Conservation (phyloP, 805 yeast genomes). For the Nakazawaea pomicola region DNA sequence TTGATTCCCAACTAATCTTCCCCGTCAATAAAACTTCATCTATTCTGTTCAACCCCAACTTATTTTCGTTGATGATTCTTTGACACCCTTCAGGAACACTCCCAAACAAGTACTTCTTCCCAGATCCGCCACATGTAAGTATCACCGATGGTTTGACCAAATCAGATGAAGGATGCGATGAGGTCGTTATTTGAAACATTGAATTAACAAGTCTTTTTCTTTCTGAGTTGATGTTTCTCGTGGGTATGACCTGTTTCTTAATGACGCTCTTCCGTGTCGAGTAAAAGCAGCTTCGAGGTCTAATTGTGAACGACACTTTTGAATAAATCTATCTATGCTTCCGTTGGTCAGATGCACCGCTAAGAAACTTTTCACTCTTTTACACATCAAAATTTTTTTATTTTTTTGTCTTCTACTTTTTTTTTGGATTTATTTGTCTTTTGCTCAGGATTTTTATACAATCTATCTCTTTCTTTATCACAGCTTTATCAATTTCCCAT, state of each 20-base stretch:
- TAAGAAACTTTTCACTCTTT: conserved; percentile 3
- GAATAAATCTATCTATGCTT: not conserved
- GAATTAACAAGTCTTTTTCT: not conserved
- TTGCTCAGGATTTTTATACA: too few relatives aligned
- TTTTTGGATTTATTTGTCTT: too few relatives aligned
- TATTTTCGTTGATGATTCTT: conserved; percentile 59
- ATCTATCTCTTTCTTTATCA: not conserved
- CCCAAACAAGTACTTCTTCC: conserved; percentile 66
- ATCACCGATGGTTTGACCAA: conserved; percentile 51
- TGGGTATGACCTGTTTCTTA: too few relatives aligned
- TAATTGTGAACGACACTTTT: not conserved
- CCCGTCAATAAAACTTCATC: conserved; percentile 77
- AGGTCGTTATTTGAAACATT: conserved; percentile 10
- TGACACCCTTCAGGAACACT: conserved; percentile 84
- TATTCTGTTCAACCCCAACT: conserved; percentile 51
- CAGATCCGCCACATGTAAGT: conserved; percentile 42
- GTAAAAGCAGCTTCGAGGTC: too few relatives aligned
- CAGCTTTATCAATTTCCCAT: conserved; percentile 18
- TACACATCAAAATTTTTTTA: conserved; percentile 10
- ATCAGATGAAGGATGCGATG: conserved; percentile 59
- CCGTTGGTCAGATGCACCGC: too few relatives aligned
- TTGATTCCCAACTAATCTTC: conserved; percentile 62
- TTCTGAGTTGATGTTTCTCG: not conserved
- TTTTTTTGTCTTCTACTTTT: too few relatives aligned
- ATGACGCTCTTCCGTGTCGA: too few relatives aligned